These are phyloP conservation scores for Neobulgaria alba DNA, from an alignment of 2,329 filamentous ascomycete species.

Conservation along the genomic window DNA sequence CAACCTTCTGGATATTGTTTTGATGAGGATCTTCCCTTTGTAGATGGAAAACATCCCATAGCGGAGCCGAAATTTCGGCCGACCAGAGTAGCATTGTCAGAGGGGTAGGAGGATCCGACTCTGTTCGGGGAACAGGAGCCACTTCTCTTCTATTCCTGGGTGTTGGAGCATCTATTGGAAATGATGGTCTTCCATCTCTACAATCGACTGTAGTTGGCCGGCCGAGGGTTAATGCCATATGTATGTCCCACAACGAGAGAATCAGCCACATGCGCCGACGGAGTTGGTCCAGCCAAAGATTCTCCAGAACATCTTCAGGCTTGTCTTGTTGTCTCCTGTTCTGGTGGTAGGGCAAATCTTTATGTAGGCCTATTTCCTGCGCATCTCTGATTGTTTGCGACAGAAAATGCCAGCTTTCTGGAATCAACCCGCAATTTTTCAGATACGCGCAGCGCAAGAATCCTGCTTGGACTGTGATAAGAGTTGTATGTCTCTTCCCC, in stretches of 20 bases:
- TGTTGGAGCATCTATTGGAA: conserved; percentile 45
- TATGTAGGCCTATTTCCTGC: conserved; percentile 52
- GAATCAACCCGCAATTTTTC: conserved; percentile 50
- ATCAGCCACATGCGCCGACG: conserved; percentile 48
- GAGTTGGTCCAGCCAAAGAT: conserved; percentile 49
- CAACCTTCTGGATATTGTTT: conserved; percentile 44
- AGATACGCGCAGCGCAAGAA: conserved; percentile 48
- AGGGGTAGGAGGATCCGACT: conserved; percentile 45
- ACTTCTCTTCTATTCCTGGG: conserved; percentile 40
- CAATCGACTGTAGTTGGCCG: conserved; percentile 41
- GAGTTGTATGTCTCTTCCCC: conserved; percentile 47
- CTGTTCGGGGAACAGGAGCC: conserved; percentile 38
- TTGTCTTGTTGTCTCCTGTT: conserved; percentile 30
- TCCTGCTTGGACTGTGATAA: conserved; percentile 48
- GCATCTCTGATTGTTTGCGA: conserved; percentile 51
- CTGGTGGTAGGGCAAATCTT: conserved; percentile 43
- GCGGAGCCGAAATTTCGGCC: conserved; percentile 37
- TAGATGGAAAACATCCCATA: conserved; percentile 42
- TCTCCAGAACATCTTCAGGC: conserved; percentile 42
- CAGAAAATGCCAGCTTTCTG: conserved; percentile 40
- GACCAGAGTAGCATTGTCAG: conserved; percentile 45
- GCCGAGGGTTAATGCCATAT: conserved; percentile 30
- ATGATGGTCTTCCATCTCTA: conserved; percentile 37
- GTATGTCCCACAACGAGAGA: conserved; percentile 37
- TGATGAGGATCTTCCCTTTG: conserved; percentile 48